These are phyloP conservation scores for Pleurozium schreberi DNA, from an alignment of 225 moss, liverwort and hornwort genomes.

Conservation along the genomic window DNA sequence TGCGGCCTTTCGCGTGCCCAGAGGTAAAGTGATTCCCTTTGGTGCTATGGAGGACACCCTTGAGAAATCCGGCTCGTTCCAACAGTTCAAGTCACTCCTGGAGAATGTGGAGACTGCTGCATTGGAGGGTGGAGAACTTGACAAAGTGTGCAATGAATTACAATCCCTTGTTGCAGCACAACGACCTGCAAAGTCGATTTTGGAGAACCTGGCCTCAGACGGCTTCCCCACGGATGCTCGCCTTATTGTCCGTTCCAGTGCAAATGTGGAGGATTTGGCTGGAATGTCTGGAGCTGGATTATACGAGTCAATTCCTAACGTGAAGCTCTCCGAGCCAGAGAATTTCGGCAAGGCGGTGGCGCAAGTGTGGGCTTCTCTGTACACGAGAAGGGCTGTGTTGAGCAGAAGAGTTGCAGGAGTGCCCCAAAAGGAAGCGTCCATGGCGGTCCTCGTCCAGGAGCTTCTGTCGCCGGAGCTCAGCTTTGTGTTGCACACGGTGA, in stretches of 20 bases:
- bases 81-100: slow-evolving; percentile 43
- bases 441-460: slow-evolving; percentile 93
- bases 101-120: slow-evolving; percentile 59
- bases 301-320: slow-evolving; percentile 88
- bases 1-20: slow-evolving; percentile 60
- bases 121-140: slow-evolving; percentile 68
- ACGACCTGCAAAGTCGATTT: slow-evolving; percentile 39
- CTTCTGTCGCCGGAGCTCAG: slow-evolving; percentile 82
- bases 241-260: slow-evolving; percentile 87
- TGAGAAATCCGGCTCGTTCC: slow-evolving; percentile 19
- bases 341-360: slow-evolving; percentile 78
- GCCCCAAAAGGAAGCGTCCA: slow-evolving; percentile 67
- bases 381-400: slow-evolving; percentile 78
- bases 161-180: slow-evolving; percentile 51
- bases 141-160: slow-evolving; percentile 62
- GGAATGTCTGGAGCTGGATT: slow-evolving; percentile 96
- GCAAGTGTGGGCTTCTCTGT: slow-evolving; percentile 88
- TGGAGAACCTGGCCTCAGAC: slow-evolving; percentile 24
- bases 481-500: slow-evolving; percentile 88
- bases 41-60: slow-evolving; percentile 93
- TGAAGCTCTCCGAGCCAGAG: slow-evolving; percentile 64
- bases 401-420: slow-evolving; percentile 78
- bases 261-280: slow-evolving; percentile 90
- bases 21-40: slow-evolving; percentile 78
- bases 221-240: slow-evolving; percentile 28